Base-by-base conservation (phyloP, 768 basidiomycete genomes). In the Tulasnella sp. region DNA sequence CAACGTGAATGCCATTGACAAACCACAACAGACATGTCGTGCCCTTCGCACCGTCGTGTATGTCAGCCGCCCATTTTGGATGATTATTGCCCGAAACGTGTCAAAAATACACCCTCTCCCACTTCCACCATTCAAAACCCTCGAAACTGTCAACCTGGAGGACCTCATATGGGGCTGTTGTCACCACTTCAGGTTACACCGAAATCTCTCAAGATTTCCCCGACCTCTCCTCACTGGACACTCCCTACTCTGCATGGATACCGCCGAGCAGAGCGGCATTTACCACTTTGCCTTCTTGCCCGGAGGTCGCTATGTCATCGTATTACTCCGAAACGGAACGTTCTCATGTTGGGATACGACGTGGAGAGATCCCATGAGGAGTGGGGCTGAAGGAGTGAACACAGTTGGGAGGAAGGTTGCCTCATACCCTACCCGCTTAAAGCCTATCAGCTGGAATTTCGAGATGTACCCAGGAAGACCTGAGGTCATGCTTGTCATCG, bases 361-460 rank as follows among this genome's bases (percentile, higher is more conserved):
- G 25, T 14, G 37, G 29, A 36, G 15, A 7, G 34, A 23, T 25
- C 46, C 46, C 7, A 32, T 29, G 34, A n/a, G n/a, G n/a, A 48
- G 46, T 32, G 25, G n/a, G 6, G n/a, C 29, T 14, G 31, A 34
- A 11, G 31, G 50, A 1, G 6, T 52, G 12, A 32, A 48, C 9
- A 48, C 46, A 25, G 46, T 48, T 12, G 52, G 52, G 14, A 29
- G 17, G 37, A 37, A 40, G 23, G 5, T 57, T 19, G 55, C 19
- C n/a, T 23, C 32, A 9, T 48, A 34, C 55, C 31, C 29, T 25
- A 46, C 55, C 25, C 19, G 46, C 17, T 12, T 31, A 2, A 25
- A 29, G 15, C 42, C 55, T n/a, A 19, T 57, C 27, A 57, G 55
- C 37, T 57, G 55, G 55, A 57, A 57, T 17, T 57, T 57, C 41